These are phyloP conservation scores for Phytophthora quininea DNA, from an alignment of 352 stramenopile genomes.

Conservation along the genomic window DNA sequence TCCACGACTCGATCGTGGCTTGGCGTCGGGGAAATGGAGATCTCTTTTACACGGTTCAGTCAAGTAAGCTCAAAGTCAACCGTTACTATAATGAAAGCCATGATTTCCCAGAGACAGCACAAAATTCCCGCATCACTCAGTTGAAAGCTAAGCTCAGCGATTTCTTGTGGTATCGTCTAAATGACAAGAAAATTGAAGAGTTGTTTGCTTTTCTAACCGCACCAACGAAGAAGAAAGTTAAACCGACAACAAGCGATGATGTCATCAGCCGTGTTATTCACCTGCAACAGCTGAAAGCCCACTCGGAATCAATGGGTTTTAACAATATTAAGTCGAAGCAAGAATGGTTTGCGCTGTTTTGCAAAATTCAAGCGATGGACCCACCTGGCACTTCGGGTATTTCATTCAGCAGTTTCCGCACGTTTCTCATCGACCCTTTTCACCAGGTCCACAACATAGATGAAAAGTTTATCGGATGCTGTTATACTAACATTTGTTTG, in stretches of 20 bases:
- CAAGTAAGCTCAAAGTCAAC: conserved; percentile 12
- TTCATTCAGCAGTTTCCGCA: conserved; percentile 37
- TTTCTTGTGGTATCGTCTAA: conserved; percentile 33
- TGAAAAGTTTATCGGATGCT: conserved; percentile 6
- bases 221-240: not conserved
- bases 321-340: conserved; percentile 25
- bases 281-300: conserved; percentile 29
- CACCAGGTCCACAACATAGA: conserved; percentile 28
- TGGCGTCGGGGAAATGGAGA: conserved; percentile 42
- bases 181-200: conserved; percentile 22
- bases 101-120: conserved; percentile 35
- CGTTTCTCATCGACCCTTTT: conserved; percentile 47
- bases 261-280: conserved; percentile 10
- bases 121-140: conserved; percentile 25
- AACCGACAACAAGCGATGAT: not conserved
- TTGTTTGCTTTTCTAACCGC: conserved; percentile 28
- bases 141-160: conserved; percentile 30
- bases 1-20: conserved; percentile 23
- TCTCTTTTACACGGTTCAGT: conserved; percentile 34
- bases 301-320: conserved; percentile 28
- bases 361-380: conserved; percentile 34
- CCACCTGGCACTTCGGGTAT: conserved; percentile 12
- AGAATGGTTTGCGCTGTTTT: conserved; percentile 48
- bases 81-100: conserved; percentile 45
- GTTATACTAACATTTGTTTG: not conserved